Conservation (phyloP, 2,329 filamentous ascomycete genomes). For the Pseudonectria foliicola region DNA sequence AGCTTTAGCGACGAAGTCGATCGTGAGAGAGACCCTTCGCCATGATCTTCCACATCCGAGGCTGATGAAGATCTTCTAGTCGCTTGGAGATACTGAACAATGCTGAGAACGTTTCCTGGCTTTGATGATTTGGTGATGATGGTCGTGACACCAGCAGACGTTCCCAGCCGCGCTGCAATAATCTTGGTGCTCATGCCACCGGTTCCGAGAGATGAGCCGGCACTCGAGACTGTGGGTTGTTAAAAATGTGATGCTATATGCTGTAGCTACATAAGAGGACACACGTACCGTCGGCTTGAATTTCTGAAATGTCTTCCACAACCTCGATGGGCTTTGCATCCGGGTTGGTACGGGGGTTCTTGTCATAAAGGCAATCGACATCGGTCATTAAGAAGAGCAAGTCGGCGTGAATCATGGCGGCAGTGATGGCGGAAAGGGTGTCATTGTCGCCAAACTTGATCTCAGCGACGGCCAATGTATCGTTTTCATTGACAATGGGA, state of each 20-base stretch:
- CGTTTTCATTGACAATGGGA: constrained; percentile 98
- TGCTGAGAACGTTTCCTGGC: constrained; percentile 82
- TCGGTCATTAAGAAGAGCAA: constrained; percentile 98
- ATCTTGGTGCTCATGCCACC: constrained; percentile 99
- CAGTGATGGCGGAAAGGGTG: constrained; percentile 91
- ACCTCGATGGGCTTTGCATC: constrained; percentile 88
- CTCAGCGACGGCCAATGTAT: constrained; percentile 91
- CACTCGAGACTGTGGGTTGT: constrained; percentile 61
- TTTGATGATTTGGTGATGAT: constrained; percentile 92
- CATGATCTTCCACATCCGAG: constrained; percentile 19
- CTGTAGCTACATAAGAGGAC: no score
- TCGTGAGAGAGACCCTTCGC: constrained; percentile 29
- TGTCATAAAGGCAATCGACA: constrained; percentile 94
- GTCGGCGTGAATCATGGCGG: constrained; percentile 94
- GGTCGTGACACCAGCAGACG: constrained; percentile 89
- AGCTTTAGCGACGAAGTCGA: constrained; percentile 37
- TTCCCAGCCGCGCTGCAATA: constrained; percentile 82
- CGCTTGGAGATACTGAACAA: constrained; percentile 58
- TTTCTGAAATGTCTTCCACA: constrained; percentile 75
- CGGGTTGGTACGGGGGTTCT: constrained; percentile 79
- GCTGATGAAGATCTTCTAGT: constrained; percentile 9
- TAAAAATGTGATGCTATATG: neutral
- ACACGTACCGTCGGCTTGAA: constrained; percentile 68
- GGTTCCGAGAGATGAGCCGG: constrained; percentile 82
- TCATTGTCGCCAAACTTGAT: constrained; percentile 99